Evolutionary conservation across 108 stramenopile species (phyloP).

Genomic region (Tribonema minus): DNA sequence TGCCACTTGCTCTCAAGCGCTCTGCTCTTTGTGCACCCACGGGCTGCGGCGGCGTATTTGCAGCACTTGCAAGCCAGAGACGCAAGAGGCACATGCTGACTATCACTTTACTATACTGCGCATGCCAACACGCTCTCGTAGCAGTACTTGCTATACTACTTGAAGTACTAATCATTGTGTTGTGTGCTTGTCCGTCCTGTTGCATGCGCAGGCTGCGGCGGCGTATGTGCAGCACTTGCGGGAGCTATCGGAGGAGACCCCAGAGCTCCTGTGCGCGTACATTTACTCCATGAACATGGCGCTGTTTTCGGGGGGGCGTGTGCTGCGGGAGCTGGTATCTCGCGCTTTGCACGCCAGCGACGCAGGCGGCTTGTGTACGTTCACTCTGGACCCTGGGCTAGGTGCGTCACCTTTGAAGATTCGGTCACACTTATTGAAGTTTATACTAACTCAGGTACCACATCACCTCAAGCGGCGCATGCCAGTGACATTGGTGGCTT

Average conservation of each 20-base stretch:
- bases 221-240: neutral
- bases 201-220: neutral
- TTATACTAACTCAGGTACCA: too few relatives aligned
- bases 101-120: too few relatives aligned
- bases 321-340: neutral
- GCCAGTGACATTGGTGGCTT: neutral
- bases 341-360: neutral
- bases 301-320: neutral
- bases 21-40: too few relatives aligned
- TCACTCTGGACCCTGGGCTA: neutral
- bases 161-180: too few relatives aligned
- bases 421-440: too few relatives aligned
- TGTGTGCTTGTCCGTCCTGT: too few relatives aligned
- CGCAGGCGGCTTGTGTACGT: neutral
- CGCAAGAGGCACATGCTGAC: too few relatives aligned
- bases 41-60: neutral
- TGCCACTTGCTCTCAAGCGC: too few relatives aligned
- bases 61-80: neutral
- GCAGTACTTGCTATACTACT: too few relatives aligned
- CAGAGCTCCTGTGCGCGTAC: neutral
- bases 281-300: neutral
- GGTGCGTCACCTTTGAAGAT: too few relatives aligned
- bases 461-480: neutral
- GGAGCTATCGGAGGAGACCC: neutral
- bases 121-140: too few relatives aligned